These are phyloP conservation scores for Penicillium sp. DNA, from an alignment of 2,329 filamentous ascomycete genomes.

Conservation along the genomic window DNA sequence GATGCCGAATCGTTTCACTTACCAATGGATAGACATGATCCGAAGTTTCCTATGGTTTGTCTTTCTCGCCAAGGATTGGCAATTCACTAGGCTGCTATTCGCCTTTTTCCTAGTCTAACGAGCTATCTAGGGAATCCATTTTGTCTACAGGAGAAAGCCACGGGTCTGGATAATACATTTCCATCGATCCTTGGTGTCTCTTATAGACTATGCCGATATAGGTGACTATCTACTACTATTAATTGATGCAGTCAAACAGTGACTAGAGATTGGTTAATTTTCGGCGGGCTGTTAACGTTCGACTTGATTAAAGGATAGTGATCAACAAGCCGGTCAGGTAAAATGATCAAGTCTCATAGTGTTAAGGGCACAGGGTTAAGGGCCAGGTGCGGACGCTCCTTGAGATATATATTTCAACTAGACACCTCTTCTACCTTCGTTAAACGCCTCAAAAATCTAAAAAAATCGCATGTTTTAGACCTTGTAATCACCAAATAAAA, in stretches of 20 bases:
- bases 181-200: no score
- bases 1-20: background rate
- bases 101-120: background rate
- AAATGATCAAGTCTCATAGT: no score
- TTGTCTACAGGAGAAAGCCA: no score
- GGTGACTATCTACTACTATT: background rate
- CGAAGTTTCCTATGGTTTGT: background rate
- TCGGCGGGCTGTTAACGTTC: background rate
- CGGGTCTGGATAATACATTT: no score
- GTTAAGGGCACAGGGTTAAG: no score
- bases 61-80: background rate
- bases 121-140: background rate
- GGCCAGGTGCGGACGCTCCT: no score
- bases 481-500: background rate
- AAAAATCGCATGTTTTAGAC: no score
- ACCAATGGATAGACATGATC: background rate
- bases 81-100: background rate
- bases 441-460: no score
- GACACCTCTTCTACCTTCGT: no score
- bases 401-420: no score
- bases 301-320: background rate
- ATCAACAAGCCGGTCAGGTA: background rate
- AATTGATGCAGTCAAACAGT: background rate
- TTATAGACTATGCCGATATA: no score
- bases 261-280: background rate